These are phyloP conservation scores for Quercus phellos DNA, from an alignment of 331 rosid genomes.

Conservation along the genomic window DNA sequence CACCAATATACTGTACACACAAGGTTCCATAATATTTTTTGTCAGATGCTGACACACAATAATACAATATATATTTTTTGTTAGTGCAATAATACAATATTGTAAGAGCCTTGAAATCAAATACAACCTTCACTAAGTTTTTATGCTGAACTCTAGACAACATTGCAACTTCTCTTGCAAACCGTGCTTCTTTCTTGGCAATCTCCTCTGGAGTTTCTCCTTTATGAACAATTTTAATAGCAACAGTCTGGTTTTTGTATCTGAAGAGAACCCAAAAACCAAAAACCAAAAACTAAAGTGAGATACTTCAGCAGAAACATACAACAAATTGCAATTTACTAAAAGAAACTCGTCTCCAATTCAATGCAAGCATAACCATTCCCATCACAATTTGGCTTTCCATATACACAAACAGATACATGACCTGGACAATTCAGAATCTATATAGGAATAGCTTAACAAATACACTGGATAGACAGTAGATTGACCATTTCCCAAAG, in stretches of 20 bases:
- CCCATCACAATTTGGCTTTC: not conserved
- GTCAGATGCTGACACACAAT: slow-evolving; percentile 25
- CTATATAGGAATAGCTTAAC: not conserved
- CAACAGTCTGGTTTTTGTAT: slow-evolving; percentile 81
- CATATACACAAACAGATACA: not conserved
- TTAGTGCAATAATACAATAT: slow-evolving; percentile 8
- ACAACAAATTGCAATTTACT: slow-evolving; percentile 7
- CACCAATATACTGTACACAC: slow-evolving; percentile 77
- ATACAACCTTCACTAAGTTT: slow-evolving; percentile 80
- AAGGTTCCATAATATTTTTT: slow-evolving; percentile 19
- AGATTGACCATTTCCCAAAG: not conserved
- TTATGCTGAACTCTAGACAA: slow-evolving; percentile 86
- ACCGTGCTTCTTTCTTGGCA: slow-evolving; percentile 64
- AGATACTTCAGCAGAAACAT: slow-evolving; percentile 13
- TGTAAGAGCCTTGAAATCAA: slow-evolving; percentile 21
- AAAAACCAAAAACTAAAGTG: slow-evolving; percentile 7
- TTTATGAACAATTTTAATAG: slow-evolving; percentile 73
- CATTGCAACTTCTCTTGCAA: slow-evolving; percentile 92
- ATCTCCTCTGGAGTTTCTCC: slow-evolving; percentile 78
- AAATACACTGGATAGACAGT: not conserved
- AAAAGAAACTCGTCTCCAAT: not conserved
- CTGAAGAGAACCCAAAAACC: slow-evolving; percentile 38
- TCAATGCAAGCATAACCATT: not conserved
- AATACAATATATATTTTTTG: not conserved
- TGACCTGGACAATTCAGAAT: not conserved